phyloP scores from a whole-genome alignment of 208 protist genomes.

The Strigomonas galati region DNA sequence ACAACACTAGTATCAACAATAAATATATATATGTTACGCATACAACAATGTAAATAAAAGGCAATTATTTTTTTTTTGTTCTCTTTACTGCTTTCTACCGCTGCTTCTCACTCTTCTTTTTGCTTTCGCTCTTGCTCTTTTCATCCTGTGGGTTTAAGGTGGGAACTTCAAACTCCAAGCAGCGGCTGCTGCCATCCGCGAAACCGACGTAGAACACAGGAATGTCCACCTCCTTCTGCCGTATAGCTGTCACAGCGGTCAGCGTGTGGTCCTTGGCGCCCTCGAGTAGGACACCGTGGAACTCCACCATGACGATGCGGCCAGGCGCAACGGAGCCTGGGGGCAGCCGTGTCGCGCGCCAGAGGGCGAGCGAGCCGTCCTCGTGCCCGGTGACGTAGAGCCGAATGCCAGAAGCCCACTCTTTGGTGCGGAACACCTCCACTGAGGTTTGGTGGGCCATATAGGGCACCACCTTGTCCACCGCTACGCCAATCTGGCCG shows the following conservation, averaged over 20 bases:
- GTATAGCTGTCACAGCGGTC: slow-evolving; percentile 60
- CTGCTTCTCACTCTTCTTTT: too few relatives aligned
- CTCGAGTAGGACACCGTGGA: slow-evolving; percentile 41
- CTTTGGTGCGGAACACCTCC: slow-evolving; percentile 53
- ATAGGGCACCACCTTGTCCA: slow-evolving; percentile 19
- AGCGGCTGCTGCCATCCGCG: slow-evolving; percentile 42
- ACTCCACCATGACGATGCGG: slow-evolving; percentile 58
- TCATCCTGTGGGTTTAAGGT: slow-evolving; percentile 4
- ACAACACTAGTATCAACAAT: too few relatives aligned
- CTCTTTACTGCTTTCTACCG: too few relatives aligned
- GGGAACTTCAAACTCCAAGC: slow-evolving; percentile 55
- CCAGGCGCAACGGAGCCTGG: slow-evolving; percentile 59
- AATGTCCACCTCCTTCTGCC: slow-evolving; percentile 53
- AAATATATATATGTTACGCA: too few relatives aligned
- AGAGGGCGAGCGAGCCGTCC: slow-evolving; percentile 75
- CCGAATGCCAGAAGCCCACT: slow-evolving; percentile 77
- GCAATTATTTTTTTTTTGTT: too few relatives aligned
- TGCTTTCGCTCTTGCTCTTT: slow-evolving; percentile 11
- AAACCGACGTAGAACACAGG: slow-evolving; percentile 78
- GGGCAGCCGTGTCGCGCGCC: slow-evolving; percentile 68
- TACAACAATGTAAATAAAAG: too few relatives aligned
- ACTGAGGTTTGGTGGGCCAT: slow-evolving; percentile 54
- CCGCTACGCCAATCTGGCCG: slow-evolving; percentile 46
- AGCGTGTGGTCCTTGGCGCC: slow-evolving; percentile 12
- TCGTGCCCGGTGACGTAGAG: slow-evolving; percentile 71